Conservation (phyloP, 768 basidiomycete species). For the Pleurotus djamor region DNA sequence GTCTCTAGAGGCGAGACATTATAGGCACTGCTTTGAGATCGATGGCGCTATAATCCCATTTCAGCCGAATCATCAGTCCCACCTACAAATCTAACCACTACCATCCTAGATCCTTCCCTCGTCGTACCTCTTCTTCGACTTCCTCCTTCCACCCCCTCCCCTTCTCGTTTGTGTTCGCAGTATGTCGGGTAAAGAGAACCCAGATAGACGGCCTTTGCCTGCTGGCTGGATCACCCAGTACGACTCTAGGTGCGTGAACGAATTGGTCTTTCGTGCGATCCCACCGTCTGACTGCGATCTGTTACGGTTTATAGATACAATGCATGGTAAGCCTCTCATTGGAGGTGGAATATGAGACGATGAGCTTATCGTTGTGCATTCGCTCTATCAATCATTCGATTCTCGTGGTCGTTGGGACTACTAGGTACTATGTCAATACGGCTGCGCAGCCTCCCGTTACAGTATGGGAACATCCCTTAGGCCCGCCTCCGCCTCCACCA, state of each 20-base stretch:
- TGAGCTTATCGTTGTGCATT: no score
- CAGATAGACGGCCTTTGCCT: conserved; percentile 33
- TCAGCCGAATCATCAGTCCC: conserved; percentile 1
- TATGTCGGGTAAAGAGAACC: conserved; percentile 28
- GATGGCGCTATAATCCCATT: conserved; percentile 8
- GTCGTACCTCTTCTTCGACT: background rate
- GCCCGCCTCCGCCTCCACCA: conserved; percentile 39
- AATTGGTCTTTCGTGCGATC: conserved; percentile 19
- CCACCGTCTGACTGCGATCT: conserved; percentile 9
- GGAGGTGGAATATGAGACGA: no score
- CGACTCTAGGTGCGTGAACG: conserved; percentile 56
- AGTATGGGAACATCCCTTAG: conserved; percentile 72
- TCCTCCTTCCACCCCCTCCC: no score
- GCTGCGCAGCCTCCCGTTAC: conserved; percentile 57
- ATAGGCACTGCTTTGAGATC: conserved; percentile 5
- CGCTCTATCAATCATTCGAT: no score
- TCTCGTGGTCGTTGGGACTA: no score
- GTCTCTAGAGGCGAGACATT: background rate
- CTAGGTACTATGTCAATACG: conserved; percentile 77
- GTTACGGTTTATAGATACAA: conserved; percentile 45
- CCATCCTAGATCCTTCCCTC: conserved; percentile 10
- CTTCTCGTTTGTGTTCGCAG: no score
- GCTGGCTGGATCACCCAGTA: conserved; percentile 48
- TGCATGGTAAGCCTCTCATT: conserved; percentile 44
- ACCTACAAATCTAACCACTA: conserved; percentile 1